Evolutionary conservation across 192 early-diverging fungal species (phyloP).

Genomic region (Bifiguratus adelaidae): DNA sequence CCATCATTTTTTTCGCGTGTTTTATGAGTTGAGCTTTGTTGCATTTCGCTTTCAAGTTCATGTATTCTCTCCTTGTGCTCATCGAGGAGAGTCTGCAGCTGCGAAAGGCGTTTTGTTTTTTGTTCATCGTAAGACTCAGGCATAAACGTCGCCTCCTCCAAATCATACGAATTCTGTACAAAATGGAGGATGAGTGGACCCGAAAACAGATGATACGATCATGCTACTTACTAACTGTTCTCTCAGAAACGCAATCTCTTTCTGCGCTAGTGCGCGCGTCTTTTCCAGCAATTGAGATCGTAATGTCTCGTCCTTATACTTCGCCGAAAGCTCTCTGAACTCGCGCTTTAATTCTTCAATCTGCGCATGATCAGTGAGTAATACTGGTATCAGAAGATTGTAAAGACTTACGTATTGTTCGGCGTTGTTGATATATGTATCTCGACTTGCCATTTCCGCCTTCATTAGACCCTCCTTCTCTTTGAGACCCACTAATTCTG

Average conservation of each 20-base stretch:
- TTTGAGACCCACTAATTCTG: slow-evolving; percentile 24
- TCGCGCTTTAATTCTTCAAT: slow-evolving; percentile 25
- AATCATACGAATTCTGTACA: slow-evolving; percentile 34
- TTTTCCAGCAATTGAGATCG: slow-evolving; percentile 24
- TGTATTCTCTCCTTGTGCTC: slow-evolving; percentile 36
- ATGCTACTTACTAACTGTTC: slow-evolving; percentile 43
- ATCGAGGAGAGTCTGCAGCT: slow-evolving; percentile 52
- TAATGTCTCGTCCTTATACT: slow-evolving; percentile 22
- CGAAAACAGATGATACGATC: no score
- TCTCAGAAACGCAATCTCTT: slow-evolving; percentile 51
- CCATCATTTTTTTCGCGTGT: neutral
- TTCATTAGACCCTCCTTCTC: slow-evolving; percentile 24
- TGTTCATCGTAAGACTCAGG: slow-evolving; percentile 39
- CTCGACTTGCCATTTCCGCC: slow-evolving; percentile 17
- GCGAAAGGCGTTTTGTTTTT: slow-evolving; percentile 44
- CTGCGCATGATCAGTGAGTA: slow-evolving; percentile 1
- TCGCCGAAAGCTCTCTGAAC: slow-evolving; percentile 27
- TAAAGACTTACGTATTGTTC: slow-evolving; percentile 12
- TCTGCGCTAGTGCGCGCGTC: slow-evolving; percentile 37
- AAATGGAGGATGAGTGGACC: neutral
- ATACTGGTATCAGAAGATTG: neutral
- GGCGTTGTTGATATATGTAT: slow-evolving; percentile 17
- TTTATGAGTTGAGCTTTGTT: neutral
- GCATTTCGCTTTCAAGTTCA: neutral
- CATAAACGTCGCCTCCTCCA: slow-evolving; percentile 35